Evolutionary conservation across 106 monocot species (phyloP), one percentile per base, ranked within the genome.

Genomic region (Allium cepa): DNA sequence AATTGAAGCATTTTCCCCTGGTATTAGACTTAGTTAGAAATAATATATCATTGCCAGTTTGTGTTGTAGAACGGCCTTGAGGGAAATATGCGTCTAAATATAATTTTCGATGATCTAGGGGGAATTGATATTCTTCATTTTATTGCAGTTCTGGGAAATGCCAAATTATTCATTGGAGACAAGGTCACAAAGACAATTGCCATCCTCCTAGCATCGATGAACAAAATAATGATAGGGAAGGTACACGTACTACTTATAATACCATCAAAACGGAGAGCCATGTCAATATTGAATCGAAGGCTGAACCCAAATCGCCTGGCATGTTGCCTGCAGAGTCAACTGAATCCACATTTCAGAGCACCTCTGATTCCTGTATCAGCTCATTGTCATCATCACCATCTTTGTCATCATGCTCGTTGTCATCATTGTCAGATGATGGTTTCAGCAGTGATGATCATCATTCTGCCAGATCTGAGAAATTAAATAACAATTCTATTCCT

Each of bases 161-260:
- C 68, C 94, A 94, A 70, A 94, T 90, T 71, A 68, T 78, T 73
- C 86, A 94, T 49, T 94, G 90, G 94, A 79, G 85, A 62, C 76
- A 79, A 68, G 93, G 93, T 16, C 93, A 93, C 72, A 93, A 90
- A 65, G 83, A 86, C 17, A 78, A 81, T 71, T 94, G 94, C 71
- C 82, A 53, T 58, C 80, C 86, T 55, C 73, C 80, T 73, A 16
- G 11, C 14, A 17, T 22, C 71, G 55, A 55, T 63, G 48, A 74
- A 62, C 56, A 72, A 8, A 15, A 49, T 50, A 60, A 75, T 60
- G 66, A 52, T 22, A 7, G 26, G 76, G 22, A 27, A 77, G 55
- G 52, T 61, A 18, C 49, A 59, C 16, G 59, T 22, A 50, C 11
- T 70, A 10, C n/a, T 61, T 49, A 71, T 15, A 22, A 12, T 15